Evolutionary conservation across 2,329 filamentous ascomycete species (phyloP).

Genomic region (Colletotrichum orchidophilum): DNA sequence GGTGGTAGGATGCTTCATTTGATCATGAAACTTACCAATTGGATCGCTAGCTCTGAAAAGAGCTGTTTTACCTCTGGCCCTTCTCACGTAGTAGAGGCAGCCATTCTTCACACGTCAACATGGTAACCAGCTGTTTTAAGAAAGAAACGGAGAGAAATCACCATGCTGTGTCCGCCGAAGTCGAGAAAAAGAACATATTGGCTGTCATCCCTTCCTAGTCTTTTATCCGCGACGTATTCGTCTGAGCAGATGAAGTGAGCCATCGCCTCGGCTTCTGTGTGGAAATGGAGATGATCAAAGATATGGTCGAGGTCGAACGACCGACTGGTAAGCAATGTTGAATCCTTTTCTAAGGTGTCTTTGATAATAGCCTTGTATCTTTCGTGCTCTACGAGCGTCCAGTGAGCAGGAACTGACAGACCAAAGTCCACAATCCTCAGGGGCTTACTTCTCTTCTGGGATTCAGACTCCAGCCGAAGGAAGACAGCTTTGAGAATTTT

Average conservation of each 20-base stretch:
- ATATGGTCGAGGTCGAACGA: no score
- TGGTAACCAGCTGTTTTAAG: no score
- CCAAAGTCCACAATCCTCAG: not conserved
- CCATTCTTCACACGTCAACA: conserved; percentile 1
- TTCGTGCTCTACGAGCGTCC: not conserved
- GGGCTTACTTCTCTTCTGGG: not conserved
- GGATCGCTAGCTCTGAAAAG: not conserved
- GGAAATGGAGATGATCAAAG: conserved; percentile 1
- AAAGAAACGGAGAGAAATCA: not conserved
- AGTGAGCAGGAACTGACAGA: not conserved
- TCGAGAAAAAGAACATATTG: conserved; percentile 21
- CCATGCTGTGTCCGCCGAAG: conserved; percentile 30
- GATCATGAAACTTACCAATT: conserved; percentile 7
- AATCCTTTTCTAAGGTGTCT: not conserved
- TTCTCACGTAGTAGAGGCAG: conserved; percentile 10
- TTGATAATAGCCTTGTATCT: not conserved
- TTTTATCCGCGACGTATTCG: not conserved
- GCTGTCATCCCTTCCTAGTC: not conserved
- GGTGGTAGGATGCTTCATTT: no score
- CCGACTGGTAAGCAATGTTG: no score
- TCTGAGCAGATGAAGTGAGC: conserved; percentile 16
- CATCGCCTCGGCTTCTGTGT: conserved; percentile 10
- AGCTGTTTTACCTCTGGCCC: not conserved
- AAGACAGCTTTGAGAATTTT: not conserved
- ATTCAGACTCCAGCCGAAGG: not conserved